Evolutionary conservation across 2,329 filamentous ascomycete genomes (phyloP).

Genomic region (Coleophoma cylindrospora): DNA sequence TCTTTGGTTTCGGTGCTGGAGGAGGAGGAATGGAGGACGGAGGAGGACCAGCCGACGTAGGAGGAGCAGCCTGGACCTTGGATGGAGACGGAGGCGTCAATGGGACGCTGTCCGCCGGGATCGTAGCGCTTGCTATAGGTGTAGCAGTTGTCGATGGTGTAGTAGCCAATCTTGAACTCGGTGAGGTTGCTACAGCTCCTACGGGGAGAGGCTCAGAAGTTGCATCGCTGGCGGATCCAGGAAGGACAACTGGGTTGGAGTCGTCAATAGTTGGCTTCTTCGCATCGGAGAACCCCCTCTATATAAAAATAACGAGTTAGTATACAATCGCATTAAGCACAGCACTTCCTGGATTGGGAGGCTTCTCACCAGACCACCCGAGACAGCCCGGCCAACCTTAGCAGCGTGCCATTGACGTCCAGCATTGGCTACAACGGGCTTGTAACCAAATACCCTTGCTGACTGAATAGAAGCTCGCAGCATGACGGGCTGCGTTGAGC

Average conservation of each 20-base stretch:
- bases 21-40: conserved; percentile 27
- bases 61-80: conserved; percentile 28
- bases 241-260: conserved; percentile 46
- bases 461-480: conserved; percentile 66
- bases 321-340: conserved; percentile 5
- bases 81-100: conserved; percentile 35
- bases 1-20: conserved; percentile 43
- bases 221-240: conserved; percentile 35
- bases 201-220: conserved; percentile 32
- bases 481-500: conserved; percentile 49
- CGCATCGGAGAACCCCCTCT: conserved; percentile 54
- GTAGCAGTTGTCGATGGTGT: conserved; percentile 25
- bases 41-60: conserved; percentile 32
- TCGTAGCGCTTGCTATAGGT: conserved; percentile 34
- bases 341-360: conserved; percentile 3
- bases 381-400: conserved; percentile 30
- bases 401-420: conserved; percentile 54
- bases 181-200: conserved; percentile 14
- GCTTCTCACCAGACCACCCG: conserved; percentile 30
- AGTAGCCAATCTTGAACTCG: conserved; percentile 17
- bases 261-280: conserved; percentile 44
- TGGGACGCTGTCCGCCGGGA: conserved; percentile 43
- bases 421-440: conserved; percentile 45
- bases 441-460: conserved; percentile 52
- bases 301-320: conserved; percentile 13